A percentile compares a stretch with the other conserved stretches of the same genome.
Conservation (phyloP, 116 monocot species). For the Trichopus zeylanicus region DNA sequence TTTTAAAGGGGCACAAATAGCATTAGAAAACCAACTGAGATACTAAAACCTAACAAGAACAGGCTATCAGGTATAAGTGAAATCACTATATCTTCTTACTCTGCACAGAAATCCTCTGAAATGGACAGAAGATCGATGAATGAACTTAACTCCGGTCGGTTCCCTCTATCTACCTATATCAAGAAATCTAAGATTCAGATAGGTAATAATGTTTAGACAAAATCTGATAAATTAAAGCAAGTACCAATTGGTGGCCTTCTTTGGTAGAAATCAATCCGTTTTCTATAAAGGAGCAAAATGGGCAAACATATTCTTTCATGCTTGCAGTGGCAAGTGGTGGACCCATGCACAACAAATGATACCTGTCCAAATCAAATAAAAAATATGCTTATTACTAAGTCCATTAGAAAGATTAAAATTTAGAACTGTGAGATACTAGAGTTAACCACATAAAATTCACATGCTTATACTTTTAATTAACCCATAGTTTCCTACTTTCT, state of each 20-base stretch:
- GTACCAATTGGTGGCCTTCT: conserved; percentile 36
- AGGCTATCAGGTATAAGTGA: neutral
- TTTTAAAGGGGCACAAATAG: no score
- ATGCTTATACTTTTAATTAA: no score
- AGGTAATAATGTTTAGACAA: conserved; percentile 3
- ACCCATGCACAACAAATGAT: conserved; percentile 55
- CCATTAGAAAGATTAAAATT: neutral
- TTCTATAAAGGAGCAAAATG: conserved; percentile 49
- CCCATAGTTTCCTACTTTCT: no score
- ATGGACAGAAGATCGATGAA: conserved; percentile 32
- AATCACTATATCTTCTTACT: conserved; percentile 25
- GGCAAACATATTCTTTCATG: conserved; percentile 34
- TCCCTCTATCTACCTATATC: conserved; percentile 41
- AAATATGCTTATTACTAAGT: neutral
- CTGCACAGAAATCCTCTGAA: conserved; percentile 26
- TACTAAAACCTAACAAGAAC: neutral
- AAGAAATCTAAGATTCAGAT: neutral
- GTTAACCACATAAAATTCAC: no score
- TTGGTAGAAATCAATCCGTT: conserved; percentile 28
- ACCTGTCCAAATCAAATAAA: conserved; percentile 27
- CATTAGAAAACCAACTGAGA: no score
- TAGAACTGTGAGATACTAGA: neutral
- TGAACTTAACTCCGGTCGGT: conserved; percentile 39
- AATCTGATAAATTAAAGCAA: neutral
- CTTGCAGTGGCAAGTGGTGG: conserved; percentile 27